Base-by-base conservation (phyloP, 805 yeast species). In the Zygosaccharomyces gambellarensis region DNA sequence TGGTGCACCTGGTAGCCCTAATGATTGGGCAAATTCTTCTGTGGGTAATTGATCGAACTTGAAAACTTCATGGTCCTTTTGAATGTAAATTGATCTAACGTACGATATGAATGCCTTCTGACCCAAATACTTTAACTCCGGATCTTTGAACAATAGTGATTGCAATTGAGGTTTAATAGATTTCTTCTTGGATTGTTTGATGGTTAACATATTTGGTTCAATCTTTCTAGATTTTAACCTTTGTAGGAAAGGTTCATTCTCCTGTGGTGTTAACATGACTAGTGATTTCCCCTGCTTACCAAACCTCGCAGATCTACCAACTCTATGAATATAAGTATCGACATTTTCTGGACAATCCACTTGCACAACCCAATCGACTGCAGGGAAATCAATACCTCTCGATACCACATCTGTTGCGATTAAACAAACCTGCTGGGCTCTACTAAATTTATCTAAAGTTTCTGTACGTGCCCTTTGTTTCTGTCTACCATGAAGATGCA, bases 1-100 rank as follows among this genome's bases (percentile, higher is more conserved):
- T 39, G 99, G 99, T 3, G 96, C 96, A 47, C 97, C 96, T 1
- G 98, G 97, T 39, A 94, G 76, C 8, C 99, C 99, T 43, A 90
- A 68, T 3, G 96, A 86, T 51, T 79, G 79, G 4, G 99, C 98
- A 68, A 74, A 90, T 48, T 79, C 87, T 55, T 92, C 97, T 2
- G 84, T 71, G 2, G 96, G 95, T 3, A 92, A 64, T 43, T 81
- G 80, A 10, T 82, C 86, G 36, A 90, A 76, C 56, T 85, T 80
- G 71, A 94, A 94, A 10, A 90, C 83, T 34, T 83, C 86, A 66
- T 89, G 89, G 63, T 92, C 96, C 60, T 84, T 82, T 68, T 90
- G 97, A 42, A 94, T 73, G 63, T 84, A 83, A 5, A 94, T 78
- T 2, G 97, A 87, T 58, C 88, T 79, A 67, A 85, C 83, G 65